Percentiles rank a stretch among this genome's conserved stretches.
Evolutionary conservation across 129 eudicot species (phyloP).

Genomic region (Artemisia tridentata): DNA sequence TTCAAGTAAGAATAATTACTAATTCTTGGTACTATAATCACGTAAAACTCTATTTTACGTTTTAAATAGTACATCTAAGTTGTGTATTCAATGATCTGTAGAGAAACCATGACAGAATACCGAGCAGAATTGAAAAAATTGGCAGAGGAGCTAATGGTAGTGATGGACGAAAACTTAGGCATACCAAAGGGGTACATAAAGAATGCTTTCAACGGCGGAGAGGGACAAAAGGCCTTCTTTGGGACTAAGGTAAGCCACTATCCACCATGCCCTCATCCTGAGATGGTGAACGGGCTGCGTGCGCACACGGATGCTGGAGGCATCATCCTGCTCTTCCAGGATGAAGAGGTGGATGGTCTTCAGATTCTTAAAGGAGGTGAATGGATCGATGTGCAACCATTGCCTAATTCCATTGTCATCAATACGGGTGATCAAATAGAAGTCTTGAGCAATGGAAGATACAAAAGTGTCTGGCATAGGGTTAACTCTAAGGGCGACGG

Average conservation of each 20-base stretch:
- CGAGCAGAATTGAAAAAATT: constrained; percentile 45
- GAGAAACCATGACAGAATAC: constrained; percentile 59
- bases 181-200: constrained; percentile 51
- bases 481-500: constrained; percentile 37
- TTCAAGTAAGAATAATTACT: constrained; percentile 53
- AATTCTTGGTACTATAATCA: not conserved
- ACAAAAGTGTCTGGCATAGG: constrained; percentile 77
- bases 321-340: constrained; percentile 67
- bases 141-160: constrained; percentile 47
- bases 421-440: constrained; percentile 82
- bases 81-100: constrained; percentile 23
- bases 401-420: constrained; percentile 56
- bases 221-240: constrained; percentile 43
- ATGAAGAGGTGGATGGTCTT: constrained; percentile 58
- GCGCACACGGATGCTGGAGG: constrained; percentile 95
- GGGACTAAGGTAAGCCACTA: constrained; percentile 83
- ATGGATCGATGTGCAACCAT: constrained; percentile 75
- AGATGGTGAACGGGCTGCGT: constrained; percentile 55
- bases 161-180: constrained; percentile 63
- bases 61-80: not conserved
- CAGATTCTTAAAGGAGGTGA: constrained; percentile 62
- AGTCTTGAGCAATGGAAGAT: constrained; percentile 66
- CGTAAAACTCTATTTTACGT: not conserved
- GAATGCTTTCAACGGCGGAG: constrained; percentile 47
- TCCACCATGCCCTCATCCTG: constrained; percentile 71